Conservation (phyloP, 2,329 filamentous ascomycete species). For the Colletotrichum gigasporum region DNA sequence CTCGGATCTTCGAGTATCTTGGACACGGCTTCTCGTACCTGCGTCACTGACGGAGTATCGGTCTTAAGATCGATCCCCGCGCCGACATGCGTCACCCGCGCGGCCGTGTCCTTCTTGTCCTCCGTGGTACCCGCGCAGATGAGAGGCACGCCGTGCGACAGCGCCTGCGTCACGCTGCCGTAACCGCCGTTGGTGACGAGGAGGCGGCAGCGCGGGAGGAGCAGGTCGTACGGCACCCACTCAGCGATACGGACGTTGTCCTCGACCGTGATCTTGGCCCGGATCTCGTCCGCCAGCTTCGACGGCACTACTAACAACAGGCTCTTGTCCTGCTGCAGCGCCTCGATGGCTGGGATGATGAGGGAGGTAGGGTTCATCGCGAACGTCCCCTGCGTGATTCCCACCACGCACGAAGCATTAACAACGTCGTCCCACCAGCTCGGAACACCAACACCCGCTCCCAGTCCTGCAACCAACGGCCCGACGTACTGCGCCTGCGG, state of each 20-base stretch:
- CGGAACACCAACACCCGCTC: conserved; percentile 36
- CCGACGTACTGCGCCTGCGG: conserved; percentile 42
- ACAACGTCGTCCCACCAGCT: conserved; percentile 43
- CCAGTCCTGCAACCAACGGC: conserved; percentile 41
- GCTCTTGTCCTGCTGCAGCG: conserved; percentile 38
- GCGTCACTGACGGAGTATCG: conserved; percentile 40
- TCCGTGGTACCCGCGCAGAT: conserved; percentile 48
- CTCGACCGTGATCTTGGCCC: conserved; percentile 31
- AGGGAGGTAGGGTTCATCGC: conserved; percentile 47
- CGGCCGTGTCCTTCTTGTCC: conserved; percentile 48
- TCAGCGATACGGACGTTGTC: conserved; percentile 42
- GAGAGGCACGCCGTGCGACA: conserved; percentile 45
- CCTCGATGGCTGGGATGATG: conserved; percentile 48
- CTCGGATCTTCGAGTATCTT: conserved; percentile 36
- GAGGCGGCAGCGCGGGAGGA: conserved; percentile 44
- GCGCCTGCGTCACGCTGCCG: conserved; percentile 46
- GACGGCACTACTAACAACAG: conserved; percentile 46
- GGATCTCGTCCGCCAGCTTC: conserved; percentile 39
- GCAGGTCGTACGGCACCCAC: conserved; percentile 47
- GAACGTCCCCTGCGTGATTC: conserved; percentile 49
- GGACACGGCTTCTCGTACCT: conserved; percentile 38
- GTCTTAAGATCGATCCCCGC: conserved; percentile 48
- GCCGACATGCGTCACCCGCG: conserved; percentile 42
- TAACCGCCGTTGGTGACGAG: conserved; percentile 50
- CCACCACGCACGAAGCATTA: conserved; percentile 40